Base-by-base conservation (phyloP, 805 yeast genomes). In the Candida sithepensis region DNA sequence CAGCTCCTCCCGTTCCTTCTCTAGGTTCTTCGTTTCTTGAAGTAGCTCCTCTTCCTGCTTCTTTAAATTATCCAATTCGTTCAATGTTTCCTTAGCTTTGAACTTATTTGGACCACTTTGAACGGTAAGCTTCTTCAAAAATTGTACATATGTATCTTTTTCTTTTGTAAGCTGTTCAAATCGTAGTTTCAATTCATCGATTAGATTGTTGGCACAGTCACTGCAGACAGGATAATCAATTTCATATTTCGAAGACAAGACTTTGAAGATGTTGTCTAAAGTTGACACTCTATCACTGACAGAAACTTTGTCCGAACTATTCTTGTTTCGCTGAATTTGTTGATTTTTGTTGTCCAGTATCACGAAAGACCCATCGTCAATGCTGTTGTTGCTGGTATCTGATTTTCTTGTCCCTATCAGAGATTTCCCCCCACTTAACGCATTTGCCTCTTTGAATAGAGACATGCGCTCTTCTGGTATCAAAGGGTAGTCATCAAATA, bases 151-250 rank as follows among this genome's bases (percentile, higher is more conserved):
- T 2, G 79, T 76, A 43, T 90, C 96, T 53, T 92, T 81, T 57
- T 92, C 97, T 51, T 75, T 75, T 18, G 85, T 78, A 4, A 84
- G 77, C 46, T 81, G 86, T 50, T 86, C 92, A 62, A 86, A 86
- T 55, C 83, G 83, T 12, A 70, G 63, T 57, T 82, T 84, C 63
- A 89, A 73, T 47, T 82, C 83, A 9, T 78, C 81, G 10, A 85
- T 70, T 22, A 92, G 65, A 19, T 75, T 63, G 39, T 75, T 79
- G 6, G 94, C 85, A 64, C 99, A 94, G 39, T 91, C 97, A 21
- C 75, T 74, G 57, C 98, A 92, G 14, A 94, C 80, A 0, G 99
- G 99, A 59, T 81, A 82, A 53, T 88, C 95, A 14, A 92, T 75
- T 50, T 84, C 89, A 44, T 84, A 83, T 51, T 85, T 84, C 1